A percentile compares a stretch with the other conserved stretches of the same genome.
These are phyloP conservation scores for Graphiopsis chlorocephala DNA, from an alignment of 2,329 filamentous ascomycete species.

Conservation along the genomic window DNA sequence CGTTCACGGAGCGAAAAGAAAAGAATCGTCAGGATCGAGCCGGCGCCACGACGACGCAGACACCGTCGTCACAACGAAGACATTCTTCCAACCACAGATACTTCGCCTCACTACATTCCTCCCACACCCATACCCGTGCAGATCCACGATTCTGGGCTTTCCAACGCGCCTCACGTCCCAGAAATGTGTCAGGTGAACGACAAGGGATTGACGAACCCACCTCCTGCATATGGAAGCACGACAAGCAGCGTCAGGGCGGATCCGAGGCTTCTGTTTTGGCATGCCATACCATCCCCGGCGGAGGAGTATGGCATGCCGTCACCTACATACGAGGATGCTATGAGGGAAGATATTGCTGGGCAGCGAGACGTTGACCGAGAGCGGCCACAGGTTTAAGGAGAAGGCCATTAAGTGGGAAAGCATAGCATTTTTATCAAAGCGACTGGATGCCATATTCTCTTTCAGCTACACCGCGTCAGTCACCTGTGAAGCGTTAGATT, in stretches of 20 bases:
- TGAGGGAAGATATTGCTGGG: background rate
- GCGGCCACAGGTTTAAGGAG: background rate
- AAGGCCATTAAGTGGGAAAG: background rate
- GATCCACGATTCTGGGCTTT: constrained; percentile 52
- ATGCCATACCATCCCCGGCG: constrained; percentile 24
- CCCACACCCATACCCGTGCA: constrained; percentile 72
- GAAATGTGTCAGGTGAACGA: constrained; percentile 23
- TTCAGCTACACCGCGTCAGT: background rate
- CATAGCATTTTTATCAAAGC: background rate
- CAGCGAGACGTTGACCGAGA: background rate
- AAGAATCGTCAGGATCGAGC: constrained; percentile 5
- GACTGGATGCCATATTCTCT: background rate
- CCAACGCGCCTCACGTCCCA: constrained; percentile 40
- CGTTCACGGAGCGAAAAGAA: background rate
- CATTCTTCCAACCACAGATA: constrained; percentile 37
- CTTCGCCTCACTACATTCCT: constrained; percentile 63
- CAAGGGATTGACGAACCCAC: constrained; percentile 44
- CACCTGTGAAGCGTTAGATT: background rate
- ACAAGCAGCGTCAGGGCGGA: constrained; percentile 79
- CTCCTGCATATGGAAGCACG: constrained; percentile 85
- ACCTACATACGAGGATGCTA: constrained; percentile 32
- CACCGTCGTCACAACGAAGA: constrained; percentile 20
- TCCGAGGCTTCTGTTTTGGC: constrained; percentile 78
- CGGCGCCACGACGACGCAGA: constrained; percentile 29
- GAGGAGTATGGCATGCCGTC: constrained; percentile 27